phyloP scores from a whole-genome alignment of 2,329 filamentous ascomycete genomes.

The Myriosclerotinia scirpicola region DNA sequence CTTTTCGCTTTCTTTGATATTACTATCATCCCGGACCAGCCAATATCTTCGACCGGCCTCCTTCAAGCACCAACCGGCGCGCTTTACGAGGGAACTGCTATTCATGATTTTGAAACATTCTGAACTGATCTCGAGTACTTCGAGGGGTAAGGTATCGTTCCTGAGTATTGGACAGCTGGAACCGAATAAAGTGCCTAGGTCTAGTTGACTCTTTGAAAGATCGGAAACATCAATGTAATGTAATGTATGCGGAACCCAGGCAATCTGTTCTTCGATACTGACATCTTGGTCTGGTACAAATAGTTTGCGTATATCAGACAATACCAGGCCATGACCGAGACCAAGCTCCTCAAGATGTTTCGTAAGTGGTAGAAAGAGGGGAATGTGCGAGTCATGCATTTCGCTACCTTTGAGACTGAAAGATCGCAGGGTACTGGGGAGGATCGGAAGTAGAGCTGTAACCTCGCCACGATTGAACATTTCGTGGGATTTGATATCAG shows the following conservation, averaged over 20 bases:
- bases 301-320: constrained; percentile 54
- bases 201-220: constrained; percentile 60
- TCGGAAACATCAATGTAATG: constrained; percentile 78
- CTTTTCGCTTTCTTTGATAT: constrained; percentile 29
- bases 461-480: constrained; percentile 67
- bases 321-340: constrained; percentile 65
- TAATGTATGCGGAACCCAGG: constrained; percentile 59
- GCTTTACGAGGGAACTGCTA: constrained; percentile 45
- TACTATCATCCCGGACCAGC: constrained; percentile 56
- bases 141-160: constrained; percentile 62
- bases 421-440: constrained; percentile 68
- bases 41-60: constrained; percentile 65
- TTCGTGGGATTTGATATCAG: constrained; percentile 70
- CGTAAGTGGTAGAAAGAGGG: constrained; percentile 62
- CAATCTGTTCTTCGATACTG: constrained; percentile 41
- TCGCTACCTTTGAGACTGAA: constrained; percentile 74
- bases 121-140: constrained; percentile 73
- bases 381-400: constrained; percentile 64
- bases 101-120: constrained; percentile 65
- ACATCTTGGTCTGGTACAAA: constrained; percentile 35
- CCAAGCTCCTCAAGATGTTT: constrained; percentile 77
- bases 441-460: constrained; percentile 60
- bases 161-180: constrained; percentile 58
- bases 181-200: constrained; percentile 54
- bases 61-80: constrained; percentile 66